phyloP scores from a whole-genome alignment of 1,284 basidiomycete genomes.

The Inonotus obliquus region DNA sequence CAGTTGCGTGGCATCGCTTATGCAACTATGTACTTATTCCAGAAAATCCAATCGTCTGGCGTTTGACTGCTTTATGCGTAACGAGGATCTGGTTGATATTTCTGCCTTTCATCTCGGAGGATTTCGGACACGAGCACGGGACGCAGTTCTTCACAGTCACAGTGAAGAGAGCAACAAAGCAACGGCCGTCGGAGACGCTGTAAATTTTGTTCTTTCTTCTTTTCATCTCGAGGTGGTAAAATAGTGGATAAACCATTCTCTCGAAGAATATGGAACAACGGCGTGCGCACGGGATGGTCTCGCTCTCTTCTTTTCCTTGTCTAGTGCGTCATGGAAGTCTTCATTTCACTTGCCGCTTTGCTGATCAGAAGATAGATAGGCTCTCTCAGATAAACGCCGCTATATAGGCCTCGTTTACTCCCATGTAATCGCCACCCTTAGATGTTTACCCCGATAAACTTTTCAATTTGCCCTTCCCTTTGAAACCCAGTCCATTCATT shows the following conservation, averaged over 20 bases:
- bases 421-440: background rate
- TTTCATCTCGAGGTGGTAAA: background rate
- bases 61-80: background rate
- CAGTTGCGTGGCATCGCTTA: background rate
- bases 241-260: background rate
- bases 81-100: background rate
- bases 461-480: background rate
- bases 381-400: background rate
- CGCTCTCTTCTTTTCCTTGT: background rate
- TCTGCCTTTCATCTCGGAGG: background rate
- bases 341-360: background rate
- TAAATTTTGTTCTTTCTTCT: background rate
- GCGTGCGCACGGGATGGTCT: background rate
- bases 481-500: background rate
- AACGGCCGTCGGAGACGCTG: background rate
- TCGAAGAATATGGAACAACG: background rate
- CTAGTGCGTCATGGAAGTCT: background rate
- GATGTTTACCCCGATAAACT: background rate
- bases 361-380: background rate
- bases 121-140: background rate
- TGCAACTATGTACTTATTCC: background rate
- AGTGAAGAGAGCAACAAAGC: background rate
- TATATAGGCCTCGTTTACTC: background rate
- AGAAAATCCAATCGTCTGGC: background rate
- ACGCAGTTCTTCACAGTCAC: background rate